Base-by-base conservation (phyloP, 2,329 filamentous ascomycete genomes). In the Cadophora luteo-olivacea region DNA sequence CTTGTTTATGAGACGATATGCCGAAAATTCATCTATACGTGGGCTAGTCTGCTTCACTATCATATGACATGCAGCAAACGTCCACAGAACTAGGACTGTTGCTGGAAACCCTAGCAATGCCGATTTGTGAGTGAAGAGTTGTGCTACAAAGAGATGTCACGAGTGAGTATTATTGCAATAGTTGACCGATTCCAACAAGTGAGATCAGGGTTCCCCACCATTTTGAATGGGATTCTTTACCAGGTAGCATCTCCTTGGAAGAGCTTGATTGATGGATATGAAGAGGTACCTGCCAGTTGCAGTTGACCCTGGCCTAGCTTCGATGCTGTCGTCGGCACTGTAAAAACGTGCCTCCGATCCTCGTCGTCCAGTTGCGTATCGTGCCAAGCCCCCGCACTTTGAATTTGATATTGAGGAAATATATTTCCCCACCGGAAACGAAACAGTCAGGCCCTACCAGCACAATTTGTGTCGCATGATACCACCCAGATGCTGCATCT, bases 11-110 rank as follows among this genome's bases (percentile, higher is more conserved):
- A 33, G 24, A n/a, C n/a, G 11, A 68, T 68, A 57, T 72, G 70
- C 70, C 68, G 68, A 68, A 25, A 51, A 45, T 66, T 63, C 52
- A 49, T 49, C 33, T 51, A 38, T 25, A 55, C n/a, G 55, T 64
- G 41, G 61, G 61, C 51, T 54, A 49, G 29, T 22, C 38, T 36
- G 38, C 24, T 57, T 45, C 65, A 65, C 16, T 19, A 64, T 70
- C 68, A 67, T 68, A 70, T 72, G 70, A 72, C 64, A 68, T 72
- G 70, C 67, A 70, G 69, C 24, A 64, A n/a, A 41, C 48, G 36
- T 49, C 45, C 41, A 16, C 41, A 62, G 19, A n/a, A 33, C 41
- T 22, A 33, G 25, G 16, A 62, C 19, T 5, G 3, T 62, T 24
- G 12, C 14, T 62, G 41, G 60, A 14, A 48, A 24, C 12, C 25